Evolutionary conservation across 1,139 yeast genomes (phyloP), one percentile per base, ranked within the genome.

Genomic region (Hansenula sp.): DNA sequence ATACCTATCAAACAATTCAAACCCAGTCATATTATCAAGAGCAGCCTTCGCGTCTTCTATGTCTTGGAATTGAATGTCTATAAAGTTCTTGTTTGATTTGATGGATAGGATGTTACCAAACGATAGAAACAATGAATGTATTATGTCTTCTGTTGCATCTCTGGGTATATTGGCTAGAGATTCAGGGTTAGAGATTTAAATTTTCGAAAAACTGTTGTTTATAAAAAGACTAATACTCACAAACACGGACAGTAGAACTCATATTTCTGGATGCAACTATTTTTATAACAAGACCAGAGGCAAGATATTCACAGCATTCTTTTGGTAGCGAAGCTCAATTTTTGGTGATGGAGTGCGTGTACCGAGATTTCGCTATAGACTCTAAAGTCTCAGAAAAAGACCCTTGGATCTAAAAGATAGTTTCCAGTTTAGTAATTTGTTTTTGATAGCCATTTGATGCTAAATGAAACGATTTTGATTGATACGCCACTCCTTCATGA

Each of bases 11-110:
- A 39, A 47, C 33, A 54, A 42, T 19, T 54, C 47, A 35, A 49
- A 64, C 12, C 70, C 70, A 16, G 57, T 50, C 53, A 65, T 52
- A 45, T 66, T 66, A 2, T 48, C 52, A 2, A 51, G 37, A 2
- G 68, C 66, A n/a, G 61, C 62, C 11, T 42, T 37, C 1, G 62
- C 53, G 44, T 65, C 69, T 6, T 47, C 49, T 2, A 48, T 42
- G 12, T 61, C 63, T 33, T 57, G 58, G 41, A 52, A 65, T 25
- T 49, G 54, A 6, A 63, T 46, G 24, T 51, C 58, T 4, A 47
- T 42, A 38, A 47, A 42, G 16, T 43, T 46, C 7, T 48, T 38
- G 1, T 37, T 24, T 18, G 40, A 42, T 12, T 30, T 36, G 30
- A 33, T 33, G 18, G 24, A 45, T 10, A 50, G 35, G 9, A 65